Conservation (phyloP, 1,139 yeast genomes). For the Saccharomyces pastorianus region DNA sequence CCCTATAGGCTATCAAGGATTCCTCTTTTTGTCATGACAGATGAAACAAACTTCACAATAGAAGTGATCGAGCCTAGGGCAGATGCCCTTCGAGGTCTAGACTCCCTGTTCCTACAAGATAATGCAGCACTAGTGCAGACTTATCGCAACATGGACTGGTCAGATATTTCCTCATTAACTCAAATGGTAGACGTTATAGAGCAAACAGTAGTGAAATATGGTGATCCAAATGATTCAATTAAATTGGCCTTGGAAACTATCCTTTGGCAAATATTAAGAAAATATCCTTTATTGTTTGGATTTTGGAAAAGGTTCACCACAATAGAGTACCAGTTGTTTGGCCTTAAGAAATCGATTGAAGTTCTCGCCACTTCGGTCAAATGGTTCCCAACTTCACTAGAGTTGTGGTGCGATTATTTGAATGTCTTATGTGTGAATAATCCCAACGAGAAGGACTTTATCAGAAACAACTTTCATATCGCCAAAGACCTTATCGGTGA, state of each 20-base stretch:
- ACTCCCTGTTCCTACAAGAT: slow-evolving; percentile 31
- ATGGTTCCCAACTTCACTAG: slow-evolving; percentile 48
- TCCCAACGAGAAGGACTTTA: slow-evolving; percentile 25
- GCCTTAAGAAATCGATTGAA: slow-evolving; percentile 42
- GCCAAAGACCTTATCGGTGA: slow-evolving; percentile 42
- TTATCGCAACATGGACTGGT: slow-evolving; percentile 20
- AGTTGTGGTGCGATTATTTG: slow-evolving; percentile 59
- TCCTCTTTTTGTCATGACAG: slow-evolving; percentile 38
- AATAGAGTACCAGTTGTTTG: slow-evolving; percentile 47
- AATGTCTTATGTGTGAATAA: slow-evolving; percentile 40
- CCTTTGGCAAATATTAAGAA: slow-evolving; percentile 36
- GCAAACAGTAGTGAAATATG: slow-evolving; percentile 29
- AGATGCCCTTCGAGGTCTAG: slow-evolving; percentile 15
- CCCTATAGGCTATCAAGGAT: neutral
- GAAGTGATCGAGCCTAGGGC: slow-evolving; percentile 23
- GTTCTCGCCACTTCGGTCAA: slow-evolving; percentile 41
- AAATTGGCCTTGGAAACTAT: slow-evolving; percentile 30
- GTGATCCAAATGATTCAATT: slow-evolving; percentile 29
- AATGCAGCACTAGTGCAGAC: slow-evolving; percentile 28
- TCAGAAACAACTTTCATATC: slow-evolving; percentile 36
- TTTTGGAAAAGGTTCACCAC: slow-evolving; percentile 57
- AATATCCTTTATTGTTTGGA: slow-evolving; percentile 50
- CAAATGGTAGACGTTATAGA: slow-evolving; percentile 27
- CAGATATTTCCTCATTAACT: slow-evolving; percentile 23
- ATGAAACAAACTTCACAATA: slow-evolving; percentile 49